These are phyloP conservation scores for Schizopora paradoxa DNA, from an alignment of 1,284 basidiomycete genomes.

Conservation along the genomic window DNA sequence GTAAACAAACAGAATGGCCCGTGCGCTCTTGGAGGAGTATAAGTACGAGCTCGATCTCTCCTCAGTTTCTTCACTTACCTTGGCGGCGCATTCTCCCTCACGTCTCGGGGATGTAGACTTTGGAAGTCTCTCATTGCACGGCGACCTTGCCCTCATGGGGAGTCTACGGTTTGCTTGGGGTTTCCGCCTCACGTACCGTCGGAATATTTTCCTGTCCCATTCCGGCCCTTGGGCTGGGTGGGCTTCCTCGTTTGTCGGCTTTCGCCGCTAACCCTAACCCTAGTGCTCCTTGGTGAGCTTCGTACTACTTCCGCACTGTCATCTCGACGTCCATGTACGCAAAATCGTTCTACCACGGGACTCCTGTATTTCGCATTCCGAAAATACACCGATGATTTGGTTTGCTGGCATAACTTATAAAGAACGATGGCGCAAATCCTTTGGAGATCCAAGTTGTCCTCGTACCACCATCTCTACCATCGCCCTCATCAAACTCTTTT, in stretches of 20 bases:
- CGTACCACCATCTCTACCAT: conserved; percentile 13
- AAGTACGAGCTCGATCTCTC: no score
- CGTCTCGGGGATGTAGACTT: conserved; percentile 23
- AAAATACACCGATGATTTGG: background rate
- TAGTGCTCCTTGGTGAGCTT: background rate
- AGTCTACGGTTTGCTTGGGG: conserved; percentile 9
- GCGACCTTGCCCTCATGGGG: conserved; percentile 28
- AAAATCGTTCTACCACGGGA: background rate
- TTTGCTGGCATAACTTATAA: background rate
- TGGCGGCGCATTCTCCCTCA: conserved; percentile 35
- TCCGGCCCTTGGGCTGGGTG: background rate
- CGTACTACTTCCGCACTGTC: background rate
- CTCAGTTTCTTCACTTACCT: no score
- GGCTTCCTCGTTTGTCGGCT: background rate
- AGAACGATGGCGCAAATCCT: background rate
- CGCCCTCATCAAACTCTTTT: no score
- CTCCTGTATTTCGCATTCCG: background rate
- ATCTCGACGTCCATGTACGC: background rate
- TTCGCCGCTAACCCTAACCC: background rate
- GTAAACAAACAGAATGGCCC: no score
- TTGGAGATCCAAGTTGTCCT: background rate
- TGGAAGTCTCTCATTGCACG: conserved; percentile 27
- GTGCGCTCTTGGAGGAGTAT: no score
- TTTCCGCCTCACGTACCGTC: background rate
- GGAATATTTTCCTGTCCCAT: background rate